Conservation (phyloP, 2,329 filamentous ascomycete species). For the Nemania sp. region DNA sequence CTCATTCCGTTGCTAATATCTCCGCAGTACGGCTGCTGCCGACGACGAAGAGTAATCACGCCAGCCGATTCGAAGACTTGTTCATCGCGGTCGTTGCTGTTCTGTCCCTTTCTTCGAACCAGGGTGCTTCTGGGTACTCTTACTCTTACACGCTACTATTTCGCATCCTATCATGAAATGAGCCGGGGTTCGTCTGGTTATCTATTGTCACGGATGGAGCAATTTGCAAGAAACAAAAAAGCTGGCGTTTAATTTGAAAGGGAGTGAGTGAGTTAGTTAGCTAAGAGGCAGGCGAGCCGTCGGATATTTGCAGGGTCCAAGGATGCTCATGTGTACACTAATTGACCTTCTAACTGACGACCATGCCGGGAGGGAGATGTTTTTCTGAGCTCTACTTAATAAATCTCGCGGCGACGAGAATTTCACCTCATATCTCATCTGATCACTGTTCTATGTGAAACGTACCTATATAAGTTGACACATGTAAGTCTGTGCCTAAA, state of each 20-base stretch:
- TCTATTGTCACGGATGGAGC: too few species aligned
- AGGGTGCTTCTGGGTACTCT: background rate
- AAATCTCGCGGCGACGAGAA: slow-evolving; percentile 12
- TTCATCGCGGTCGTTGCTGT: background rate
- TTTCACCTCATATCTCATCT: too few species aligned
- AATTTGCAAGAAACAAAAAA: background rate
- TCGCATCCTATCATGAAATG: background rate
- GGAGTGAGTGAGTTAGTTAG: slow-evolving; percentile 1
- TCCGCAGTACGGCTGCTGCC: slow-evolving; percentile 1
- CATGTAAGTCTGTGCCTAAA: too few species aligned
- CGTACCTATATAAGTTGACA: too few species aligned
- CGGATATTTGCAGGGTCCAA: background rate
- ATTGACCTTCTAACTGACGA: background rate
- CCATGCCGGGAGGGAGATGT: slow-evolving; percentile 3
- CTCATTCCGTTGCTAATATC: background rate
- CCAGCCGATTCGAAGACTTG: background rate
- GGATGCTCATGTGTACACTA: slow-evolving; percentile 12
- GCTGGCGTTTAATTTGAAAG: background rate
- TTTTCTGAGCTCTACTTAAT: background rate
- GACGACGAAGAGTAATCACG: slow-evolving; percentile 10
- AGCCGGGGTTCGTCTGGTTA: background rate
- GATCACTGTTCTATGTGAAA: too few species aligned
- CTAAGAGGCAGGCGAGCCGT: background rate
- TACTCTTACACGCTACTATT: background rate
- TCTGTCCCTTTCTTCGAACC: background rate